phyloP scores from a whole-genome alignment of 495 filamentous ascomycete species.

The Xylaria venustula region DNA sequence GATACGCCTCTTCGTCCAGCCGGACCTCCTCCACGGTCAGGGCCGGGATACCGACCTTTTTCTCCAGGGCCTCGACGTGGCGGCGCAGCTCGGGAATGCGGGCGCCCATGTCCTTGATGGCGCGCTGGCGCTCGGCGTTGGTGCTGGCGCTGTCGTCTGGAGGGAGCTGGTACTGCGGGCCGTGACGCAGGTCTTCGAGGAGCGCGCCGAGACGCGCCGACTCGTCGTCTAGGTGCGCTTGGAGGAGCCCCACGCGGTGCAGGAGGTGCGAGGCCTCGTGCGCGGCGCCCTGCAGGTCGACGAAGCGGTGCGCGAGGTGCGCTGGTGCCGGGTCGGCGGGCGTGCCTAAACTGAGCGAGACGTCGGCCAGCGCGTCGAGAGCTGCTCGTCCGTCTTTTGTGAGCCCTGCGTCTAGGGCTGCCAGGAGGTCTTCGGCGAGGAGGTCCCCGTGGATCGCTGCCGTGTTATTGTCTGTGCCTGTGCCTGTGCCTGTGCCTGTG shows the following conservation, averaged over 20 bases:
- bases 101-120: constrained; percentile 55
- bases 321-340: constrained; percentile 22
- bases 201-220: constrained; percentile 22
- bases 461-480: constrained; percentile 25
- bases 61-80: constrained; percentile 34
- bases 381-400: constrained; percentile 44
- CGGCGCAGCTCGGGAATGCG: constrained; percentile 56
- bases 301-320: constrained; percentile 32
- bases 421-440: constrained; percentile 24
- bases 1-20: constrained; percentile 53
- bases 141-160: constrained; percentile 53
- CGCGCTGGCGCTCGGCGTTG: constrained; percentile 62
- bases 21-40: constrained; percentile 48
- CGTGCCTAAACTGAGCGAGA: constrained; percentile 34
- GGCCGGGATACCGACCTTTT: constrained; percentile 17
- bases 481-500: too few relatives aligned
- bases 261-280: constrained; percentile 42
- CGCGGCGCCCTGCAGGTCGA: constrained; percentile 37
- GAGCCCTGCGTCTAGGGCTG: constrained; percentile 36
- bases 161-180: constrained; percentile 47
- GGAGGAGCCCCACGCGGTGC: constrained; percentile 40
- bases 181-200: constrained; percentile 31
- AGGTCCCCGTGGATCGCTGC: constrained; percentile 11
- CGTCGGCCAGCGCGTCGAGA: constrained; percentile 40
- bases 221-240: constrained; percentile 39